Evolutionary conservation across 2,329 filamentous ascomycete species (phyloP).

Genomic region (Colletotrichum graminicola): DNA sequence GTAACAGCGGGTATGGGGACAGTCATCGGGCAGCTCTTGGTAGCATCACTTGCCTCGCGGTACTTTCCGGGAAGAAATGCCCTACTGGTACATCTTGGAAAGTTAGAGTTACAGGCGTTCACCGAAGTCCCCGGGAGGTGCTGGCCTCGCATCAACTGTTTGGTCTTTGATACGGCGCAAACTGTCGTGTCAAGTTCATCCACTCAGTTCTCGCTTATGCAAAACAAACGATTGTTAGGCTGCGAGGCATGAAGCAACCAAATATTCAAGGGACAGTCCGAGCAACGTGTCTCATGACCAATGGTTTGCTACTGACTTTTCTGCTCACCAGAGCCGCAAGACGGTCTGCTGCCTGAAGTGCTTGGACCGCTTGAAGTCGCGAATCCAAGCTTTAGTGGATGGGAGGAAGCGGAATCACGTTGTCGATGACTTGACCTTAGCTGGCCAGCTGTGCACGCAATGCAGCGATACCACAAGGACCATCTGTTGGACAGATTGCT

Average conservation of each 20-base stretch:
- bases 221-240: constrained; percentile 27
- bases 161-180: constrained; percentile 36
- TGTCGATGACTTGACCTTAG: constrained; percentile 22
- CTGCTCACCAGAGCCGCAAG: constrained; percentile 16
- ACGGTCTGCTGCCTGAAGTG: constrained; percentile 11
- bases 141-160: constrained; percentile 25
- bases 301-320: constrained; percentile 25
- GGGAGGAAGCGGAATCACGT: constrained; percentile 23
- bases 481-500: constrained; percentile 9
- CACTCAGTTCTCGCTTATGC: constrained; percentile 34
- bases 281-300: constrained; percentile 29
- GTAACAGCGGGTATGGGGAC: neutral
- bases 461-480: constrained; percentile 34
- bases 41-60: constrained; percentile 21
- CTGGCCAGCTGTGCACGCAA: constrained; percentile 34
- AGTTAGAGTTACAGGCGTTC: constrained; percentile 13
- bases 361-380: constrained; percentile 32
- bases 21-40: neutral
- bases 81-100: neutral
- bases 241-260: constrained; percentile 19
- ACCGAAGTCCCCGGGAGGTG: constrained; percentile 21
- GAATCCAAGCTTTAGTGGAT: constrained; percentile 35
- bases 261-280: constrained; percentile 19
- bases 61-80: neutral
- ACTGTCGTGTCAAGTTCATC: constrained; percentile 40